Conservation (phyloP, 768 basidiomycete genomes). For the Thelephora ganbajun region DNA sequence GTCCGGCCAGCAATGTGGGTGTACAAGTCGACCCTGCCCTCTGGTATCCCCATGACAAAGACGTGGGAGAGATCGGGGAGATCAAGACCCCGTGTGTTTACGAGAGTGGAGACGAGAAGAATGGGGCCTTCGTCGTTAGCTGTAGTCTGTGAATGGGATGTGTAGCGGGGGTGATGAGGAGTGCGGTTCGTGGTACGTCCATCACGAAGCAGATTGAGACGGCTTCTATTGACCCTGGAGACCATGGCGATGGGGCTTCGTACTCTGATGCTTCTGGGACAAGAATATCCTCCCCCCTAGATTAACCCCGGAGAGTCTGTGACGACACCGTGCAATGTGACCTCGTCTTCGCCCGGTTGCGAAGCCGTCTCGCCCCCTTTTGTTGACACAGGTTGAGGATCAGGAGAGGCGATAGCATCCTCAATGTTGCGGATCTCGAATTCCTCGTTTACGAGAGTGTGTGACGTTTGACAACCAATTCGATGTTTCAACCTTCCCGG, state of each 20-base stretch:
- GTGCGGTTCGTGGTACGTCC: slow-evolving; percentile 57
- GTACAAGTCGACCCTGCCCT: slow-evolving; percentile 32
- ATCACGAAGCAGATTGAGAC: slow-evolving; percentile 58
- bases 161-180: slow-evolving; percentile 56
- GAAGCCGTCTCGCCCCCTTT: slow-evolving; percentile 11
- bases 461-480: slow-evolving; percentile 4
- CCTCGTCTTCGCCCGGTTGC: slow-evolving; percentile 7
- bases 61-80: too few relatives aligned
- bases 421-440: slow-evolving; percentile 40
- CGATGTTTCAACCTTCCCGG: slow-evolving; percentile 1
- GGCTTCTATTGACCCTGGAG: slow-evolving; percentile 48
- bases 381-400: slow-evolving; percentile 10
- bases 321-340: neutral
- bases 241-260: slow-evolving; percentile 34
- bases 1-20: slow-evolving; percentile 61
- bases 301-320: too few relatives aligned
- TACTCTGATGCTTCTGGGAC: neutral
- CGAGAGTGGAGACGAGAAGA: slow-evolving; percentile 60
- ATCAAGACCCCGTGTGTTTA: too few relatives aligned
- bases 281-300: too few relatives aligned
- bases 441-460: slow-evolving; percentile 47
- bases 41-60: too few relatives aligned
- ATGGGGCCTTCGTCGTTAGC: slow-evolving; percentile 35
- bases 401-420: slow-evolving; percentile 20
- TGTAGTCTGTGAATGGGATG: slow-evolving; percentile 43